Evolutionary conservation across 2,329 filamentous ascomycete species (phyloP).

Genomic region (Akanthomyces lecanii): DNA sequence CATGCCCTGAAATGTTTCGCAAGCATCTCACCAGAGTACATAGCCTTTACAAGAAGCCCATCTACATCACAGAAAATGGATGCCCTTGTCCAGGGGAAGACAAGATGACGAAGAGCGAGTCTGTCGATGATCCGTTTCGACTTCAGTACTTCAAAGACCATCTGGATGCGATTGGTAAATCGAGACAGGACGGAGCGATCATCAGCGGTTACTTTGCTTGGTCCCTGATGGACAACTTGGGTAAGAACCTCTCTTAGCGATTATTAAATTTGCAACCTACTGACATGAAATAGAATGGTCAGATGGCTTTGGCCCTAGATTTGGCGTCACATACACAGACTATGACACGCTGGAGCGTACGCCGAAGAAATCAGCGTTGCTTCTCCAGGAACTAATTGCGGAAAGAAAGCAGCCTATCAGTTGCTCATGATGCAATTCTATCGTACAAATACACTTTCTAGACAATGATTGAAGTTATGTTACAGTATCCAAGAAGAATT

Average conservation of each 20-base stretch:
- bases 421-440: not conserved
- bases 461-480: not conserved
- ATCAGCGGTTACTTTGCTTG: slow-evolving; percentile 34
- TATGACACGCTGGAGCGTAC: slow-evolving; percentile 35
- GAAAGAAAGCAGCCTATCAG: slow-evolving; percentile 19
- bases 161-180: slow-evolving; percentile 32
- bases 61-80: slow-evolving; percentile 31
- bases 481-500: slow-evolving; percentile 23
- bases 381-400: slow-evolving; percentile 27
- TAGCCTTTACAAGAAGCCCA: slow-evolving; percentile 25
- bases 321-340: slow-evolving; percentile 36
- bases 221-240: slow-evolving; percentile 35
- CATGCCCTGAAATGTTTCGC: slow-evolving; percentile 26
- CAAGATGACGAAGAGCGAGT: slow-evolving; percentile 31
- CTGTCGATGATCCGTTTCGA: slow-evolving; percentile 35
- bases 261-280: not conserved
- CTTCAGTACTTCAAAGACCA: slow-evolving; percentile 36
- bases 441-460: not conserved
- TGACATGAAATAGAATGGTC: slow-evolving; percentile 29
- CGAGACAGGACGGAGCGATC: slow-evolving; percentile 24
- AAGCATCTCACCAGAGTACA: slow-evolving; percentile 28
- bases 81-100: slow-evolving; percentile 35
- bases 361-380: slow-evolving; percentile 33
- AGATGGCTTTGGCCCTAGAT: slow-evolving; percentile 35
- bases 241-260: slow-evolving; percentile 21